Evolutionary conservation across 345 rosid species (phyloP), one percentile per base, ranked within the genome.

Genomic region (Anacardium occidentale): DNA sequence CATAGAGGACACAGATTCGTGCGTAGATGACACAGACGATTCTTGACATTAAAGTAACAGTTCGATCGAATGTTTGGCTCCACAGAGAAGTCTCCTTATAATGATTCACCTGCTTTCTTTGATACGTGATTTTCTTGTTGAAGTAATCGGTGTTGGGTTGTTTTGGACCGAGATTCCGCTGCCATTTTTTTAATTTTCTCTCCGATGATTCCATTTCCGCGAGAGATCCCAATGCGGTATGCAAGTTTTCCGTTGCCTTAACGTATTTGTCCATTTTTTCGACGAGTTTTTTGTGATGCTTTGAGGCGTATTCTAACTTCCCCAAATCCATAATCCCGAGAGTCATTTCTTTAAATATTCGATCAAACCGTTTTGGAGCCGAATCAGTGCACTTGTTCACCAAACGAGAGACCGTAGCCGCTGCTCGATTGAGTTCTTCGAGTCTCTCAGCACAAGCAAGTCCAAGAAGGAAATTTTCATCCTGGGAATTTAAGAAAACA

Each of bases 361-460:
- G 50, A 10, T 80, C 85, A 47, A 85, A 83, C 13, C 42, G 55
- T 11, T 45, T 74, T 3, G 77, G 78, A 14, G 71, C 57, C 1
- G 18, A 3, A 15, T 81, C 78, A 64, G 72, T 62, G 73, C 91
- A 85, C 48, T 74, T 85, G 3, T 44, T 59, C 1, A 72, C 80
- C 29, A 87, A 56, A 26, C 78, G 80, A 21, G 83, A 71, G 67
- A 85, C 52, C 13, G 76, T 42, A 21, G 25, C 13, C 1, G 75
- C 86, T 0, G 76, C 74, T 10, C 63, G 52, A 9, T 87, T 66
- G 10, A 87, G 86, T 53, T 82, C 85, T 52, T 83, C 83, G 11
- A 87, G 78, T 64, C 75, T 83, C 75, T 85, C 91, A 12, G 74
- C 62, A 22, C 85, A 78, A 0, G 84, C 85, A 9, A 85, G 84